Percentiles rank a stretch among this genome's conserved stretches.
phyloP scores from a whole-genome alignment of 2,329 filamentous ascomycete species.

The Fusarium sp. region DNA sequence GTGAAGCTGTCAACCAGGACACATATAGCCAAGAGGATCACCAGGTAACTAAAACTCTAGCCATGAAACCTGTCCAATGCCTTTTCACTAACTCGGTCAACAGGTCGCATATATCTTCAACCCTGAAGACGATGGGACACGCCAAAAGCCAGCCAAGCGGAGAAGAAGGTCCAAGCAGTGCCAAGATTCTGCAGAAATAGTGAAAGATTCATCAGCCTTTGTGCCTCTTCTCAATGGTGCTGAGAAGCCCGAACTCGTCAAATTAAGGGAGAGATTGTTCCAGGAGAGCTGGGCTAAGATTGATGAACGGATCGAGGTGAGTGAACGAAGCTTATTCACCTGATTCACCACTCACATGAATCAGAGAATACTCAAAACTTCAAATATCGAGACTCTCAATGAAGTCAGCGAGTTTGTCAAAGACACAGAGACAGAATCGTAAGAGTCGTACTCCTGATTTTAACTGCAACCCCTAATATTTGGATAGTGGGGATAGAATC shows the following conservation, averaged over 20 bases:
- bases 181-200: slow-evolving; percentile 19
- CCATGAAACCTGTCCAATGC: neutral
- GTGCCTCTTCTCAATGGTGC: slow-evolving; percentile 63
- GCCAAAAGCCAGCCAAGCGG: slow-evolving; percentile 61
- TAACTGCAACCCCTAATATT: slow-evolving; percentile 27
- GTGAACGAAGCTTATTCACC: neutral
- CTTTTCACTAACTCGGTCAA: slow-evolving; percentile 23
- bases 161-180: slow-evolving; percentile 61
- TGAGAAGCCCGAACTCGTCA: slow-evolving; percentile 60
- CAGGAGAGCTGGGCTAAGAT: slow-evolving; percentile 71
- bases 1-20: slow-evolving; percentile 35
- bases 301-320: slow-evolving; percentile 67
- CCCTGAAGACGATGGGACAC: slow-evolving; percentile 54
- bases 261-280: slow-evolving; percentile 68
- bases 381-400: slow-evolving; percentile 68
- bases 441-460: slow-evolving; percentile 14
- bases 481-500: slow-evolving; percentile 58
- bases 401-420: slow-evolving; percentile 67
- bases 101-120: slow-evolving; percentile 72
- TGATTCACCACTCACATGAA: slow-evolving; percentile 36
- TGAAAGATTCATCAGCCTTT: slow-evolving; percentile 50
- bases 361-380: slow-evolving; percentile 66
- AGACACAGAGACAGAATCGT: slow-evolving; percentile 48
- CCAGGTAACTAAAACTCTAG: slow-evolving; percentile 46
- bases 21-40: slow-evolving; percentile 55